Conservation (phyloP, 2,329 filamentous ascomycete species). For the Colletotrichum magnum region DNA sequence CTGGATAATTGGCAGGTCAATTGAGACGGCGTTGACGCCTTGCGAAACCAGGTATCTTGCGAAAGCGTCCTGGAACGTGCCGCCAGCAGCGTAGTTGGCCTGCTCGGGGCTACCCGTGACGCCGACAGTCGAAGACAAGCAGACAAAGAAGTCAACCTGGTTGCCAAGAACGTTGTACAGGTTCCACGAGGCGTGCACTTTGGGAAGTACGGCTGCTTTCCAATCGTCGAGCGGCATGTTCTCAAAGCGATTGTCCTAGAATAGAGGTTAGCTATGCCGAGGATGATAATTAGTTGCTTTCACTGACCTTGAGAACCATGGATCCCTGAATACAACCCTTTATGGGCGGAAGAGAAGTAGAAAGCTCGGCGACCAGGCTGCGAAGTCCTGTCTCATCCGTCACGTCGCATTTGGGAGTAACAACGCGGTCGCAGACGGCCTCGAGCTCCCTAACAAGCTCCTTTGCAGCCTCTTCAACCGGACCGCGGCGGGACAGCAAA, state of each 20-base stretch:
- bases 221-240: constrained; percentile 41
- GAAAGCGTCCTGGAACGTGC: constrained; percentile 58
- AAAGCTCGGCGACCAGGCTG: constrained; percentile 4
- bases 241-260: constrained; percentile 37
- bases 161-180: constrained; percentile 50
- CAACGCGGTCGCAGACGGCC: constrained; percentile 20
- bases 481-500: constrained; percentile 48
- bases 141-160: constrained; percentile 52
- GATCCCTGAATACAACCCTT: constrained; percentile 40
- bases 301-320: constrained; percentile 44
- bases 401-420: constrained; percentile 42
- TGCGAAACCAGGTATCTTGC: constrained; percentile 54
- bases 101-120: constrained; percentile 52
- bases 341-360: constrained; percentile 30
- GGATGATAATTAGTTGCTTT: background rate
- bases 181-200: constrained; percentile 49
- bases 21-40: constrained; percentile 59
- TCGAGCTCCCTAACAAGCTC: constrained; percentile 41
- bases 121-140: constrained; percentile 49
- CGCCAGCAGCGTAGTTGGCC: constrained; percentile 60
- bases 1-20: constrained; percentile 68
- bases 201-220: constrained; percentile 46
- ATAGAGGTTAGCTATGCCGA: background rate
- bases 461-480: constrained; percentile 36
- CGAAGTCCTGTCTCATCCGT: constrained; percentile 27